Evolutionary conservation across 495 filamentous ascomycete genomes (phyloP).

Genomic region (Darksidea phi): DNA sequence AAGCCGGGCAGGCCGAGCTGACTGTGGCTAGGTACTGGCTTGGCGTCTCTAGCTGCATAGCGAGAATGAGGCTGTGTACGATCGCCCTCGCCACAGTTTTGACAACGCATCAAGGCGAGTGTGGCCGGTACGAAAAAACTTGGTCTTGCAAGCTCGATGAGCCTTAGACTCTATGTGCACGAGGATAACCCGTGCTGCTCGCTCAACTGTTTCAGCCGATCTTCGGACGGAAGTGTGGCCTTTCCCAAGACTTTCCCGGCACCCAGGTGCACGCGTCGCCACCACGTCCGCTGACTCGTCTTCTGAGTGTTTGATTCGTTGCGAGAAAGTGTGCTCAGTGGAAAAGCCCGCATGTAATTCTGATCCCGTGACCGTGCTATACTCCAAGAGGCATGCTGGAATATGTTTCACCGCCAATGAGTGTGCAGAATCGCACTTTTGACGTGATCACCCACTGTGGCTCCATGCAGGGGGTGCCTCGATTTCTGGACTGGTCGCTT

Average conservation of each 20-base stretch:
- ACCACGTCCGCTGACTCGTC: constrained; percentile 18
- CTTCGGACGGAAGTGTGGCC: constrained; percentile 19
- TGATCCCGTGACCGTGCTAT: constrained; percentile 27
- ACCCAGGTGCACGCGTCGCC: constrained; percentile 21
- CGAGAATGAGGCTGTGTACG: neutral
- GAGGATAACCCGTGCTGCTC: neutral
- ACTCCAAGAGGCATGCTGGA: constrained; percentile 10
- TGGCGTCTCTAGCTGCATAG: too few species aligned
- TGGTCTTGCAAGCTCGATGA: too few species aligned
- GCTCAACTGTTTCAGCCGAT: constrained; percentile 22
- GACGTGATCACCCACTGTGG: constrained; percentile 15
- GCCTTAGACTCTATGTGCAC: too few species aligned
- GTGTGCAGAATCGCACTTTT: constrained; percentile 1
- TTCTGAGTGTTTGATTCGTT: constrained; percentile 25
- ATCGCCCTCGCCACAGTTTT: constrained; percentile 24
- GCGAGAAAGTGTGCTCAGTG: constrained; percentile 15
- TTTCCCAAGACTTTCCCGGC: constrained; percentile 6
- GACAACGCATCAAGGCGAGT: constrained; percentile 33
- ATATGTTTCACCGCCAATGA: constrained; percentile 21
- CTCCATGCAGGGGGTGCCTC: constrained; percentile 25
- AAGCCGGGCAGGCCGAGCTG: neutral
- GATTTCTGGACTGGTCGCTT: constrained; percentile 3
- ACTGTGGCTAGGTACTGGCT: too few species aligned
- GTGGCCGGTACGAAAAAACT: constrained; percentile 12
- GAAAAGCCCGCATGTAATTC: constrained; percentile 15